Evolutionary conservation across 108 stramenopile genomes (phyloP).

Genomic region (Conticribra weissflogii): DNA sequence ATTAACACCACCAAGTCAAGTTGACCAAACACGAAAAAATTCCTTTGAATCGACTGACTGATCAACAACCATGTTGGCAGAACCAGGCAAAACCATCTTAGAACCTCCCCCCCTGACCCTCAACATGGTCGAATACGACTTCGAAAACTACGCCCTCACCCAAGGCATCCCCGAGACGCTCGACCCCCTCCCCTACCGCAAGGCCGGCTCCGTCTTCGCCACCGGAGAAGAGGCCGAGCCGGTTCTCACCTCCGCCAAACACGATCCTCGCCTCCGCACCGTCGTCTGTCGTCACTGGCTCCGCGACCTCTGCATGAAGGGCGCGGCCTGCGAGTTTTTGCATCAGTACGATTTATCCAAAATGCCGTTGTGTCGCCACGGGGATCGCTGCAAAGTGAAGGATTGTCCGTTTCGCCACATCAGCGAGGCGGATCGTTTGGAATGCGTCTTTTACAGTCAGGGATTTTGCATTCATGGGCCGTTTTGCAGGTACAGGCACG

Average conservation of each 20-base stretch:
- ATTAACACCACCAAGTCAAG: too few relatives aligned
- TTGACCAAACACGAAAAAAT: not conserved
- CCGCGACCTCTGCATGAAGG: slow-evolving; percentile 95
- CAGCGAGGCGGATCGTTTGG: slow-evolving; percentile 86
- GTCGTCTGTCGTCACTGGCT: slow-evolving; percentile 97
- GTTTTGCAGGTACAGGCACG: slow-evolving; percentile 91
- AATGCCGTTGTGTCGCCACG: slow-evolving; percentile 94
- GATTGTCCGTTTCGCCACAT: slow-evolving; percentile 94
- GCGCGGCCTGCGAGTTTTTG: slow-evolving; percentile 90
- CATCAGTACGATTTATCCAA: slow-evolving; percentile 92
- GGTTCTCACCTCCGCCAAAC: slow-evolving; percentile 76
- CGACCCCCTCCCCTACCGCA: slow-evolving; percentile 88
- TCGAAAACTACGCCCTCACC: slow-evolving; percentile 83
- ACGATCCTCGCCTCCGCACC: slow-evolving; percentile 91
- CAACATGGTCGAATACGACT: slow-evolving; percentile 84
- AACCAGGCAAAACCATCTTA: slow-evolving; percentile 34
- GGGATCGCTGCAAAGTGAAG: slow-evolving; percentile 88
- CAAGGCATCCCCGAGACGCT: slow-evolving; percentile 90
- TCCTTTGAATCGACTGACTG: not conserved
- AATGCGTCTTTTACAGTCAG: slow-evolving; percentile 93
- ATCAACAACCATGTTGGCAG: slow-evolving; percentile 21
- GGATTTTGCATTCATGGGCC: slow-evolving; percentile 96
- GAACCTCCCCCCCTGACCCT: slow-evolving; percentile 44
- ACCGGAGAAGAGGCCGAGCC: slow-evolving; percentile 76
- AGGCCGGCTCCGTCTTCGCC: slow-evolving; percentile 86